phyloP scores from a whole-genome alignment of 208 protist species.

The Histomonas meleagridis region DNA sequence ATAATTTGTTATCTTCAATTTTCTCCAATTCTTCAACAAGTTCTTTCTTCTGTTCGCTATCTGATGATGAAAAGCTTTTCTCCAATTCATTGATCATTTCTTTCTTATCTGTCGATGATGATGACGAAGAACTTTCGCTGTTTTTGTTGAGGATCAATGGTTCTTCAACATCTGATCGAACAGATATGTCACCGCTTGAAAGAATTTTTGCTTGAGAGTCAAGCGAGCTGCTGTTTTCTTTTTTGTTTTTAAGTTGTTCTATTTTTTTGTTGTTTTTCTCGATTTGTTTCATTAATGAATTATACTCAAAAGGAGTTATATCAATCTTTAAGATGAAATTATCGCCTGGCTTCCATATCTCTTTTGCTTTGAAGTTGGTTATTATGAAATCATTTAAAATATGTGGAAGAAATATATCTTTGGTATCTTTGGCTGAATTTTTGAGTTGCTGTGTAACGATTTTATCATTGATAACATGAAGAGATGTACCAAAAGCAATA shows the following conservation, averaged over 20 bases:
- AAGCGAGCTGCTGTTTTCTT: too few species aligned
- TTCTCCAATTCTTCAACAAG: too few species aligned
- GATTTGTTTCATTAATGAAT: not conserved
- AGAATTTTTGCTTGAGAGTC: too few species aligned
- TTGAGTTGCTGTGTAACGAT: not conserved
- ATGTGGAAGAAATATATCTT: not conserved
- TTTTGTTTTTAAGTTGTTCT: not conserved
- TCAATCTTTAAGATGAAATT: not conserved
- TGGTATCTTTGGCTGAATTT: not conserved
- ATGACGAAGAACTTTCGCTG: too few species aligned
- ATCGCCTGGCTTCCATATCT: conserved; percentile 2
- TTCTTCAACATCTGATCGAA: too few species aligned
- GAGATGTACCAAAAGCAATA: not conserved
- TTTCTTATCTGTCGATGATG: too few species aligned
- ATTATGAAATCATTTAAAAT: not conserved
- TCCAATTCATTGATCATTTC: too few species aligned
- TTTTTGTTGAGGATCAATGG: too few species aligned
- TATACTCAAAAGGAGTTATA: not conserved
- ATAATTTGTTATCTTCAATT: too few species aligned
- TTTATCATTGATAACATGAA: not conserved
- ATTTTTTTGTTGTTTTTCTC: not conserved
- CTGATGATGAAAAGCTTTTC: too few species aligned
- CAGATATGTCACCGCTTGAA: too few species aligned
- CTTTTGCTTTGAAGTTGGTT: not conserved
- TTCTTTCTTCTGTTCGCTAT: too few species aligned